phyloP scores from a whole-genome alignment of 306 rosid species.

The Cucurbita pepo region DNA sequence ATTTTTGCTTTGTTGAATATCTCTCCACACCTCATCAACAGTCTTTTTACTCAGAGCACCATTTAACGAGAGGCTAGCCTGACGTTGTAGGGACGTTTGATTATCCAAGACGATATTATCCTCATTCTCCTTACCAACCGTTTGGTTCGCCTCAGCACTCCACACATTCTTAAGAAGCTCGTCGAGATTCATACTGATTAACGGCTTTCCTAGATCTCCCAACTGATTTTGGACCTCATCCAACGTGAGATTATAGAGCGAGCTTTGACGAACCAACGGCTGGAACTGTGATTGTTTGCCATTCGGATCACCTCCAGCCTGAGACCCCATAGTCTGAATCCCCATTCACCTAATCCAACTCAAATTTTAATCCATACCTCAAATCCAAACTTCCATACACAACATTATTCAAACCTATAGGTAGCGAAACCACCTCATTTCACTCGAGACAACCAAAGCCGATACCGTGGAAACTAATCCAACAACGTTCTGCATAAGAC shows the following conservation, averaged over 20 bases:
- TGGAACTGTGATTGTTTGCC: conserved; percentile 53
- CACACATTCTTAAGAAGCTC: conserved; percentile 88
- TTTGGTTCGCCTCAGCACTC: conserved; percentile 71
- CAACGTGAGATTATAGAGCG: conserved; percentile 73
- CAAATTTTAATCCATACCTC: conserved; percentile 13
- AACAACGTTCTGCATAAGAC: background rate
- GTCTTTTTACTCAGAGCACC: conserved; percentile 67
- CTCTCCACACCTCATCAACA: conserved; percentile 95
- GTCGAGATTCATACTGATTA: conserved; percentile 88
- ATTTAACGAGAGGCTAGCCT: conserved; percentile 59
- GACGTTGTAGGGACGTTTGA: conserved; percentile 44
- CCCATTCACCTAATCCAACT: conserved; percentile 29
- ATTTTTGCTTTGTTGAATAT: conserved; percentile 60
- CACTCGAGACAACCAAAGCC: background rate
- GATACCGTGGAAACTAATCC: background rate
- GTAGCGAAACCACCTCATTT: background rate
- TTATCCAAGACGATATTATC: conserved; percentile 19
- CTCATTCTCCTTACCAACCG: conserved; percentile 29
- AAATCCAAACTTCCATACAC: conserved; percentile 8
- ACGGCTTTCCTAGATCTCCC: conserved; percentile 84
- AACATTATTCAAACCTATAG: background rate
- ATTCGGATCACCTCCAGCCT: conserved; percentile 47
- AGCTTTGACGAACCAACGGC: conserved; percentile 51
- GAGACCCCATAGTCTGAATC: conserved; percentile 73
- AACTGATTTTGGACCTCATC: conserved; percentile 90